These are phyloP conservation scores for Singerocomus inundabilis DNA, from an alignment of 1,284 basidiomycete genomes.

Conservation along the genomic window DNA sequence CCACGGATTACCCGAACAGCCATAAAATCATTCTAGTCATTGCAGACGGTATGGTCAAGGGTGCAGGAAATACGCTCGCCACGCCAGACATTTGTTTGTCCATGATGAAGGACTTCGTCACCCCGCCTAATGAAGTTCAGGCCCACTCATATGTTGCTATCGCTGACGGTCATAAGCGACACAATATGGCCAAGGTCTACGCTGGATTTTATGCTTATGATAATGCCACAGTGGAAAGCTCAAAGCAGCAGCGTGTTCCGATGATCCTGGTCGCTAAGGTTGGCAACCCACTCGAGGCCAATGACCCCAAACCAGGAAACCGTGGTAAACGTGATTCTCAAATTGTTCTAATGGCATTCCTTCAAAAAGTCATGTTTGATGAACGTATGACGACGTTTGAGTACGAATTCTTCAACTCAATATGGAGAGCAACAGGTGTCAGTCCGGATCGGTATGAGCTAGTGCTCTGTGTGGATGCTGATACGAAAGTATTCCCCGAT, in stretches of 20 bases:
- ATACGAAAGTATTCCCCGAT: constrained; percentile 97
- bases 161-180: constrained; percentile 97
- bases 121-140: constrained; percentile 85
- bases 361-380: constrained; percentile 99
- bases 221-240: constrained; percentile 84
- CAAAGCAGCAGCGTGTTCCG: constrained; percentile 96
- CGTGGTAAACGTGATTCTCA: constrained; percentile 98
- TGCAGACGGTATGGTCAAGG: constrained; percentile 98
- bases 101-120: constrained; percentile 98
- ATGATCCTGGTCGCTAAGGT: constrained; percentile 94
- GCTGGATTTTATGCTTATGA: constrained; percentile 98
- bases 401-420: constrained; percentile 98
- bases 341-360: constrained; percentile 96
- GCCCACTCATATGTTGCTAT: constrained; percentile 97
- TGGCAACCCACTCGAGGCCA: constrained; percentile 87
- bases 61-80: constrained; percentile 81
- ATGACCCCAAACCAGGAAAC: constrained; percentile 94
- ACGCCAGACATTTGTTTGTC: constrained; percentile 93
- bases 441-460: constrained; percentile 97
- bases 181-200: constrained; percentile 99
- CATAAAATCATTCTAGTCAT: constrained; percentile 97
- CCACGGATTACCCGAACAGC: constrained; percentile 97
- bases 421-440: constrained; percentile 93
- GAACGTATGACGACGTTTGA: constrained; percentile 99
- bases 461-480: constrained; percentile 97